Conservation (phyloP, 2,329 filamentous ascomycete genomes). For the Beauveria caledonica region DNA sequence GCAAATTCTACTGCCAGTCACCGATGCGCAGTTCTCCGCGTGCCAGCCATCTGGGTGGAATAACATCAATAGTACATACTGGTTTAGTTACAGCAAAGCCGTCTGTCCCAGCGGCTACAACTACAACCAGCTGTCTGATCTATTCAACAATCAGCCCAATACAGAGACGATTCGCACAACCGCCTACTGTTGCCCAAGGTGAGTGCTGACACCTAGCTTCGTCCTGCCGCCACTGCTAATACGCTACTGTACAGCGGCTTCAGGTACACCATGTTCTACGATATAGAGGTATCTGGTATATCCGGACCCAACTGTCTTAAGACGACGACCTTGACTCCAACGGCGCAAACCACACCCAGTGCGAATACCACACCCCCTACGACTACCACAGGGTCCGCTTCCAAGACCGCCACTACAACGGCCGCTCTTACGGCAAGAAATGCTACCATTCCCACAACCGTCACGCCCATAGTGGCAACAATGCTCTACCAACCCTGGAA, state of each 20-base stretch:
- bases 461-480: neutral
- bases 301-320: conserved; percentile 1
- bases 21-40: conserved; percentile 2
- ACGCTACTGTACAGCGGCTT: neutral
- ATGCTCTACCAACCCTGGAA: conserved; percentile 7
- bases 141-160: neutral
- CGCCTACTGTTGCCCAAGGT: conserved; percentile 10
- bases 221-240: neutral
- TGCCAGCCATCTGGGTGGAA: conserved; percentile 10
- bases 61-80: neutral
- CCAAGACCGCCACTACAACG: neutral
- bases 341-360: neutral
- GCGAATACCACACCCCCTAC: neutral
- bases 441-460: neutral
- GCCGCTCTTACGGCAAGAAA: neutral
- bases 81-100: conserved; percentile 5
- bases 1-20: conserved; percentile 3
- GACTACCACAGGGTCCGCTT: neutral
- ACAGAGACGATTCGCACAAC: conserved; percentile 7
- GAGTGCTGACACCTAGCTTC: neutral
- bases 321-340: neutral
- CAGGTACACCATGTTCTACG: neutral
- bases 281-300: neutral
- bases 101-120: conserved; percentile 9
- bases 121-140: conserved; percentile 6